phyloP scores from a whole-genome alignment of 176 grass and related monocot genomes.

The Neostapfia colusana region DNA sequence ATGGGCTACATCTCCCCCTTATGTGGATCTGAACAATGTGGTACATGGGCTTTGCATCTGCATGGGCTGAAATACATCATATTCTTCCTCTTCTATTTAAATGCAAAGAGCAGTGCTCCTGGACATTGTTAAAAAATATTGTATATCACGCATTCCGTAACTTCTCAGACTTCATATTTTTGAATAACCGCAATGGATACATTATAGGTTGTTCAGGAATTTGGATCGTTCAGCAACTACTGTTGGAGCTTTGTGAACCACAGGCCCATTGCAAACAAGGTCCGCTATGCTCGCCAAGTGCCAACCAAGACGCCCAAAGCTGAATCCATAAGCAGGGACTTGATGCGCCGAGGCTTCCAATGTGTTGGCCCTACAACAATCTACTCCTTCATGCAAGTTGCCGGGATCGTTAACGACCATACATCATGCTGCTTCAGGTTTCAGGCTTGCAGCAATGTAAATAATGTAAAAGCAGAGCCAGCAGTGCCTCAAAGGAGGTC shows the following conservation, averaged over 20 bases:
- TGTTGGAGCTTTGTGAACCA: slow-evolving; percentile 69
- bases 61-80: not conserved
- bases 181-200: not conserved
- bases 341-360: slow-evolving; percentile 67
- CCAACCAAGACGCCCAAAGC: slow-evolving; percentile 65
- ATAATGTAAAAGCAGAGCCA: not conserved
- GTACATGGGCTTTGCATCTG: not conserved
- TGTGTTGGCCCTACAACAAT: slow-evolving; percentile 60
- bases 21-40: not conserved
- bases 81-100: not conserved
- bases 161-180: not conserved
- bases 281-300: slow-evolving; percentile 51
- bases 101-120: not conserved
- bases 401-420: slow-evolving; percentile 63
- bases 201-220: slow-evolving; percentile 55
- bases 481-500: not conserved
- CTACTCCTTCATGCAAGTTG: slow-evolving; percentile 70
- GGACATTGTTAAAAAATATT: not conserved
- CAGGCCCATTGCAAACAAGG: slow-evolving; percentile 43
- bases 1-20: slow-evolving; percentile 5
- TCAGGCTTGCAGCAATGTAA: slow-evolving; percentile 33
- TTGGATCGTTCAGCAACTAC: slow-evolving; percentile 63
- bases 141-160: not conserved
- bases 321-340: slow-evolving; percentile 61
- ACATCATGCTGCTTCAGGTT: slow-evolving; percentile 57